phyloP scores from a whole-genome alignment of 1,284 basidiomycete species.

The Apiotrichum siamense region DNA sequence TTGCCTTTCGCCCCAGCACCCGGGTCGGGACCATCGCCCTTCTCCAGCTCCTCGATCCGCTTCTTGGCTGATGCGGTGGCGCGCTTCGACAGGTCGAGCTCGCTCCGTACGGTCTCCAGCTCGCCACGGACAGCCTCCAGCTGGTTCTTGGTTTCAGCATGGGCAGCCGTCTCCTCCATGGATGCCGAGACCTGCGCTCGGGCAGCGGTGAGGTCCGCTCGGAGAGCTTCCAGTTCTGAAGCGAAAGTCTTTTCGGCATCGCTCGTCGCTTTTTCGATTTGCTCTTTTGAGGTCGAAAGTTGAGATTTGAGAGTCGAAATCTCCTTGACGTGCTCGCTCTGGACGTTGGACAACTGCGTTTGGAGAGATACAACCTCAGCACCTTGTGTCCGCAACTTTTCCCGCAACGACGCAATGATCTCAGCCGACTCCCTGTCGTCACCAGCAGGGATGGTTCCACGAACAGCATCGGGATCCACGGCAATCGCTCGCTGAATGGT shows the following conservation, averaged over 20 bases:
- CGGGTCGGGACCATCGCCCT: neutral
- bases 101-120: slow-evolving; percentile 18
- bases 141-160: slow-evolving; percentile 25
- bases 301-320: slow-evolving; percentile 41
- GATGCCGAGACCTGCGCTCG: slow-evolving; percentile 20
- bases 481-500: slow-evolving; percentile 53
- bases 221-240: slow-evolving; percentile 26
- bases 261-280: no score
- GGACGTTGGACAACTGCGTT: slow-evolving; percentile 30
- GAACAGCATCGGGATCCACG: slow-evolving; percentile 50
- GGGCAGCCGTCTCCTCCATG: slow-evolving; percentile 18
- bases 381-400: slow-evolving; percentile 70
- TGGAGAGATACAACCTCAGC: slow-evolving; percentile 55
- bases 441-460: slow-evolving; percentile 48
- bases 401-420: slow-evolving; percentile 70
- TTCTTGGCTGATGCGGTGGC: slow-evolving; percentile 6
- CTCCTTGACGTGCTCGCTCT: slow-evolving; percentile 45
- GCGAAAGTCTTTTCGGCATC: no score
- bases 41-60: slow-evolving; percentile 20
- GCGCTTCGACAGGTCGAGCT: slow-evolving; percentile 6
- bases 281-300: slow-evolving; percentile 21
- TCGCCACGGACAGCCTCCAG: slow-evolving; percentile 29
- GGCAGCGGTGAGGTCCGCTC: slow-evolving; percentile 25
- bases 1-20: neutral
- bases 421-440: slow-evolving; percentile 71